Evolutionary conservation across 2,329 filamentous ascomycete species (phyloP), one percentile per base, ranked within the genome.

Genomic region (Coniella lustricola): DNA sequence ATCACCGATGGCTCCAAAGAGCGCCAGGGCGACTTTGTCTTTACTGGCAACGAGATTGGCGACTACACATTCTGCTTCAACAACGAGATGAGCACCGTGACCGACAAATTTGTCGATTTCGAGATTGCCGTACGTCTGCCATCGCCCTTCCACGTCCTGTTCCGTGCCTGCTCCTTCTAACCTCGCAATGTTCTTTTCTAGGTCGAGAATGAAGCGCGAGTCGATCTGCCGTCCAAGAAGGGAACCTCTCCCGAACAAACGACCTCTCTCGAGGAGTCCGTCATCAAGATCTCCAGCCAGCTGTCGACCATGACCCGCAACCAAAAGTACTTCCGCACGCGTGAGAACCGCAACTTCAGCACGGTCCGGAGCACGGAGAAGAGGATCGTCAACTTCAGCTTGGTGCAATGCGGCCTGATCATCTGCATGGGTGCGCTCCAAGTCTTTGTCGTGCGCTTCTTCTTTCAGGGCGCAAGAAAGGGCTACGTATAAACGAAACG

Each of bases 291-390:
- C 52, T 95, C 90, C 12, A 84, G 88, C 55, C 89, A 95, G 64
- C 74, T 98, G 44, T 95, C 90, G 13, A 96, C 90, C 54, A 93
- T 98, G 64, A 90, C 87, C 36, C 82, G 93, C 62, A 96, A 95
- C 74, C 93, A 98, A 64, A 98, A 98, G 68, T 98, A 98, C 75
- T 98, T 98, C 82, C 87, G 94, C 55, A 98, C 93, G 3, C 84
- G 93, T 57, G 93, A 98, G 76, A 98, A 98, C 77, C 81, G 93
- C 54, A 98, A 98, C 72, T 97, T 98, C 72, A 94, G 88, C 72
- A 98, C 93, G 9, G 93, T 98, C 60, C 80, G 88, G 67, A 96
- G 90, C 72, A 98, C 93, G 35, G 93, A 98, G 75, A 82, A 81
- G 65, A 79, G 93, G 55, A 98, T 98, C 62, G 90, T 96, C 73